phyloP scores from a whole-genome alignment of 805 yeast species.

The Zygotorulaspora sp. region DNA sequence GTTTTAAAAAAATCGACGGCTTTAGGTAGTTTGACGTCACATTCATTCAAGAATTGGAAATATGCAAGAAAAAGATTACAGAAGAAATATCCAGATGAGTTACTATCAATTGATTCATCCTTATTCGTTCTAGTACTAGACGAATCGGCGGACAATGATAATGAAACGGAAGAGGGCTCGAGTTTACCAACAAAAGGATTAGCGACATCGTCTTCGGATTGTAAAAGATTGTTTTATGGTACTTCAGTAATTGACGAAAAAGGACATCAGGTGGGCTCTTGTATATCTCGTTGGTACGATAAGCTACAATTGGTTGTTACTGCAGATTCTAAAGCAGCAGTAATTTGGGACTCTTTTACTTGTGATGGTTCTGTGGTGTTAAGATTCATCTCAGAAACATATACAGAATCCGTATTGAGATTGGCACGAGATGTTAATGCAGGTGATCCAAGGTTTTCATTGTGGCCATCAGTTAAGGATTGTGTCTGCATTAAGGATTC shows the following conservation, averaged over 20 bases:
- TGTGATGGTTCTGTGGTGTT: conserved; percentile 91
- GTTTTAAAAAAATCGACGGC: conserved; percentile 60
- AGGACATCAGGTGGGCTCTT: conserved; percentile 87
- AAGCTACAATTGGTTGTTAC: conserved; percentile 82
- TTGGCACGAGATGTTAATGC: conserved; percentile 76
- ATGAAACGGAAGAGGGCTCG: conserved; percentile 31
- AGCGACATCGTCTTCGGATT: conserved; percentile 28
- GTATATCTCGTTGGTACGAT: conserved; percentile 93
- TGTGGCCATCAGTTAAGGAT: conserved; percentile 32
- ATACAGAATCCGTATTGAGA: conserved; percentile 81
- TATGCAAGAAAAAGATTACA: conserved; percentile 53
- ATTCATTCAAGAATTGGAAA: conserved; percentile 81
- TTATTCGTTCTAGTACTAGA: conserved; percentile 78
- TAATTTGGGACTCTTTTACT: conserved; percentile 86
- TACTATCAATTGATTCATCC: conserved; percentile 62
- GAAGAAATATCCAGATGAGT: conserved; percentile 36
- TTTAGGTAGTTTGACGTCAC: conserved; percentile 83
- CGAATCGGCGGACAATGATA: conserved; percentile 57
- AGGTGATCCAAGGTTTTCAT: conserved; percentile 39
- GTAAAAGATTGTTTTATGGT: conserved; percentile 77
- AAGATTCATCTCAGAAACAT: conserved; percentile 82
- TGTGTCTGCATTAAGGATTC: conserved; percentile 10
- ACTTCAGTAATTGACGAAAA: conserved; percentile 59
- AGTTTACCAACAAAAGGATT: conserved; percentile 2
- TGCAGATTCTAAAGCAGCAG: conserved; percentile 80